Percentiles rank a stretch among this genome's conserved stretches.
These are phyloP conservation scores for Ophiostoma himal-ulmi DNA, from an alignment of 2,329 filamentous ascomycete species.

Conservation along the genomic window DNA sequence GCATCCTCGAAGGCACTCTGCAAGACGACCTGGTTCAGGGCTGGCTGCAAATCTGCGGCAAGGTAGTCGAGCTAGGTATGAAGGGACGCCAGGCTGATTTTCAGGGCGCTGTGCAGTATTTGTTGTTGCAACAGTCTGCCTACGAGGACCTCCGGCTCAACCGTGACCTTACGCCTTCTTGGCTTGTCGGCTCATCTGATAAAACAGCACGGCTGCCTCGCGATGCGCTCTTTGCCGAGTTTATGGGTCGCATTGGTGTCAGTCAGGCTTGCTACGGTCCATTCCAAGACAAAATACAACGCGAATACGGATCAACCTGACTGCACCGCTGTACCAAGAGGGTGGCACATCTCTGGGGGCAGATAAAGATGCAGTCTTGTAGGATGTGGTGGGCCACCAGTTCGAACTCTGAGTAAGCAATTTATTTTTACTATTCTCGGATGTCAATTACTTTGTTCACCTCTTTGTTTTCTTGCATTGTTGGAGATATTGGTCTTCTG, in stretches of 20 bases:
- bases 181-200: not conserved
- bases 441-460: not conserved
- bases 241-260: conserved; percentile 24
- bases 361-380: not conserved
- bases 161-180: not conserved
- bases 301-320: conserved; percentile 19
- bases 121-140: conserved; percentile 21
- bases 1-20: conserved; percentile 37
- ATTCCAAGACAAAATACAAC: conserved; percentile 25
- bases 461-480: not conserved
- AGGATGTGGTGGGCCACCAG: not conserved
- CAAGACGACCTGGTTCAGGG: conserved; percentile 30
- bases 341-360: not conserved
- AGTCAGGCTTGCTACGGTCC: conserved; percentile 16
- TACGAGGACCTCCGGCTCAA: conserved; percentile 18
- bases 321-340: not conserved
- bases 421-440: not conserved
- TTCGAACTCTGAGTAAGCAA: not conserved
- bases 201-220: not conserved
- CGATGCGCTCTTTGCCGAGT: conserved; percentile 19
- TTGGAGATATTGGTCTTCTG: not conserved
- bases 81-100: conserved; percentile 23
- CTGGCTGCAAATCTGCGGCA: conserved; percentile 35
- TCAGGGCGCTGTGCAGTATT: conserved; percentile 20
- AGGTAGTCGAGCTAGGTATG: conserved; percentile 31